Evolutionary conservation across 208 protist species (phyloP), one percentile per base, ranked within the genome.

Genomic region (Strigomonas galati): DNA sequence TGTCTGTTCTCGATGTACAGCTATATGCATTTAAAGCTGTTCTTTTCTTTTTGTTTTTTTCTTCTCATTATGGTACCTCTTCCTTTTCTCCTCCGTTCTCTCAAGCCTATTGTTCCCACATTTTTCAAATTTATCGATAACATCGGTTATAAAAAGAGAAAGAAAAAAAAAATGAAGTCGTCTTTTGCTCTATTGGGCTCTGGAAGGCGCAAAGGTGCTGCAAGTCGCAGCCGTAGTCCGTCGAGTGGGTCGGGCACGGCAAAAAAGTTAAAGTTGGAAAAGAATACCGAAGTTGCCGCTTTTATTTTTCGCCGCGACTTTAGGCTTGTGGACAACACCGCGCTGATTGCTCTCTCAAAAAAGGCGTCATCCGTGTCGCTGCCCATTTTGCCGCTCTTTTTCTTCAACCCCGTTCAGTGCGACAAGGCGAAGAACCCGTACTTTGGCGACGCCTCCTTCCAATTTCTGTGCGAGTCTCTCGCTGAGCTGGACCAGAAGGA

Each of bases 261-360:
- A 7, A 77, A 79, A 59, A 46, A 62, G 27, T 27, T n/a, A 21
- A 55, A 66, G 19, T 32, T 54, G 17, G 65, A 72, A 6, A 14
- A 43, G 24, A 4, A 24, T 1, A n/a, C 23, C 28, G 31, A 15
- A 10, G 82, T 90, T n/a, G 81, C 81, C 19, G 79, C 76, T 14
- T 93, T 93, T 75, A 23, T 90, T 26, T 93, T 90, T 60, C 81
- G 87, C 19, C 69, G 87, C 1, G 87, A 93, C 54, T 70, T 90
- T 2, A 83, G 87, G 7, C 17, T 90, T 26, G 26, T 37, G 14
- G 87, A 93, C 75, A 93, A 93, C 76, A 90, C 78, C 21, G 87
- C 76, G 0, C 72, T 93, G 44, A 44, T 76, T 43, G 46, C 66
- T 6, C 68, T 93, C 5, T 61, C 55, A 35, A 62, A 82, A 14